Conservation (phyloP, 495 filamentous ascomycete species). For the Xylaria curta region DNA sequence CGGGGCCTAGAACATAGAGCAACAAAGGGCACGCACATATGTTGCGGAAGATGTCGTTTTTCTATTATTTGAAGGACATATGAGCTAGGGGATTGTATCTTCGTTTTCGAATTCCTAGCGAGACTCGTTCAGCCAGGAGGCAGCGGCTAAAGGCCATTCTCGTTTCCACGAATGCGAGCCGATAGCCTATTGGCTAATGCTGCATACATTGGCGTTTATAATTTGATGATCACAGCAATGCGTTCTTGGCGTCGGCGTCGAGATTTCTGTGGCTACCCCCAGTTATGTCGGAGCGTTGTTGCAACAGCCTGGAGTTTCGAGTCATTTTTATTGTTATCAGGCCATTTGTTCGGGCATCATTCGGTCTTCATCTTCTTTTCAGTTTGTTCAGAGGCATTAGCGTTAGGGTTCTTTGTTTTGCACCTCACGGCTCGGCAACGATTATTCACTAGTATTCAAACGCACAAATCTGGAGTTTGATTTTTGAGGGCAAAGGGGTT, state of each 20-base stretch:
- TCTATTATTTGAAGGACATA: slow-evolving; percentile 29
- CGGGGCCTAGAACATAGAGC: slow-evolving; percentile 32
- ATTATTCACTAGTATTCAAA: slow-evolving; percentile 20
- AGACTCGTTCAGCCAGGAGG: slow-evolving; percentile 15
- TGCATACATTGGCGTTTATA: slow-evolving; percentile 43
- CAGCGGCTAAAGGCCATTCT: slow-evolving; percentile 20
- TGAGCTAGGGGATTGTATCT: slow-evolving; percentile 2
- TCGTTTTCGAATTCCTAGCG: slow-evolving; percentile 19
- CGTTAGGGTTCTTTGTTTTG: slow-evolving; percentile 27
- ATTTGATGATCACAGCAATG: slow-evolving; percentile 37
- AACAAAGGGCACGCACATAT: slow-evolving; percentile 24
- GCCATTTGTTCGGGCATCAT: slow-evolving; percentile 10
- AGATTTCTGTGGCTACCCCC: slow-evolving; percentile 21
- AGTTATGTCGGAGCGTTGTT: slow-evolving; percentile 21
- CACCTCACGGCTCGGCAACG: slow-evolving; percentile 26
- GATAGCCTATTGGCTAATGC: slow-evolving; percentile 38
- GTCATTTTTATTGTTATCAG: slow-evolving; percentile 14
- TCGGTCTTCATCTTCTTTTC: slow-evolving; percentile 23
- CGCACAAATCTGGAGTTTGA: slow-evolving; percentile 26
- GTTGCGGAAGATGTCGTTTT: slow-evolving; percentile 31
- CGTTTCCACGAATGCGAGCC: slow-evolving; percentile 31
- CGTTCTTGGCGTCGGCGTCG: slow-evolving; percentile 43
- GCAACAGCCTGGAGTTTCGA: slow-evolving; percentile 23
- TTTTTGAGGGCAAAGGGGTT: slow-evolving; percentile 17
- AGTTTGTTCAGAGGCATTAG: slow-evolving; percentile 25